Conservation (phyloP, 2,329 filamentous ascomycete genomes). For the Sporothrix euskadiensis region DNA sequence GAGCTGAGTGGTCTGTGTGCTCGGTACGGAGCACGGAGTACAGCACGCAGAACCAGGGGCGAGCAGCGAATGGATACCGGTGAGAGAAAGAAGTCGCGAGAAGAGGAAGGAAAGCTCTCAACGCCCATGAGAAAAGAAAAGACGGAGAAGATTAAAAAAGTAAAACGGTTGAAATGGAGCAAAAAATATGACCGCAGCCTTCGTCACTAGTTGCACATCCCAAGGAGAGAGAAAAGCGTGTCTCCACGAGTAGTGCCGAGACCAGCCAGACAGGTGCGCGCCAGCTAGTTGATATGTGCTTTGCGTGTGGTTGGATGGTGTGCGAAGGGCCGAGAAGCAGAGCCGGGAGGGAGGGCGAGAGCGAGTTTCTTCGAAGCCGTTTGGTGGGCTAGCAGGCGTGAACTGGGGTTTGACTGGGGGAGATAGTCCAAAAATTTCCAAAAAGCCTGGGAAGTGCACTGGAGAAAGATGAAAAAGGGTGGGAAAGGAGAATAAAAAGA, state of each 20-base stretch:
- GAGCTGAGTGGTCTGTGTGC: background rate
- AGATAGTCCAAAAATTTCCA: background rate
- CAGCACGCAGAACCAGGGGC: background rate
- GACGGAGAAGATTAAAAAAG: background rate
- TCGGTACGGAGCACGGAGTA: background rate
- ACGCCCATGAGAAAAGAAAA: background rate
- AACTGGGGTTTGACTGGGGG: constrained; percentile 8
- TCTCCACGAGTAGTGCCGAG: background rate
- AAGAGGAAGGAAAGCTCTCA: background rate
- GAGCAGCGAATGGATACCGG: background rate
- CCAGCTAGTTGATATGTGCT: constrained; percentile 5
- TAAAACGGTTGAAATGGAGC: background rate
- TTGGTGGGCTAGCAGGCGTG: background rate
- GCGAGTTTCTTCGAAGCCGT: background rate
- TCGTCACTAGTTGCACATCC: background rate
- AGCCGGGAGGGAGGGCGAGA: background rate
- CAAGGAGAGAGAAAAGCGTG: background rate
- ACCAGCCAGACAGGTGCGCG: constrained; percentile 17
- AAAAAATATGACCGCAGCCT: background rate
- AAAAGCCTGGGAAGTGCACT: constrained; percentile 2
- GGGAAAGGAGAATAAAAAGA: background rate
- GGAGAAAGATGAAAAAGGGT: background rate
- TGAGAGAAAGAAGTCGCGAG: background rate
- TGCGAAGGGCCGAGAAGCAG: background rate
- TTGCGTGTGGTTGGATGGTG: background rate